Evolutionary conservation across 352 stramenopile species (phyloP).

Genomic region (Phytophthora pinifolia): DNA sequence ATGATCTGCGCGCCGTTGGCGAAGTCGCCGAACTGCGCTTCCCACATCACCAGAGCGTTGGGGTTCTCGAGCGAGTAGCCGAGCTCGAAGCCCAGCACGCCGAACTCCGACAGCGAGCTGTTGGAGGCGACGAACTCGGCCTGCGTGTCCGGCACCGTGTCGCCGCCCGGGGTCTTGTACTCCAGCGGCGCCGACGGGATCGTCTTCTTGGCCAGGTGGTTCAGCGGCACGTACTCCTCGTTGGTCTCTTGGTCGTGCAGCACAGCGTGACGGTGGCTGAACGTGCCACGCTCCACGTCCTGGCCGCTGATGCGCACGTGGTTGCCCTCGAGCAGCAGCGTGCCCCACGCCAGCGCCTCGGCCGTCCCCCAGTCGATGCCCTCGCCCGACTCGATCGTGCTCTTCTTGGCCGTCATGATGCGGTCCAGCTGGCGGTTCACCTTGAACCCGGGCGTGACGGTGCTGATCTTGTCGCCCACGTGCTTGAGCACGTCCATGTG

Average conservation of each 20-base stretch:
- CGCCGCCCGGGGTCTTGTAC: conserved; percentile 28
- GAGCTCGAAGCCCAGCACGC: conserved; percentile 95
- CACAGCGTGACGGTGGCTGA: conserved; percentile 92
- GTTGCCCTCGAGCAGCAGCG: conserved; percentile 92
- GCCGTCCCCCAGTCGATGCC: conserved; percentile 97
- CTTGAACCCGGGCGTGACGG: conserved; percentile 87
- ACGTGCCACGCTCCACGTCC: conserved; percentile 95
- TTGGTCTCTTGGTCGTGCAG: conserved; percentile 96
- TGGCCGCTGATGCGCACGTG: conserved; percentile 92
- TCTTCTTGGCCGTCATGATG: conserved; percentile 89
- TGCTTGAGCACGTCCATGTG: conserved; percentile 90
- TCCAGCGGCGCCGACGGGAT: conserved; percentile 62
- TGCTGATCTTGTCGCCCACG: conserved; percentile 87
- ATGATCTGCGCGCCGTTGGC: conserved; percentile 96
- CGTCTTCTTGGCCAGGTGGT: conserved; percentile 82
- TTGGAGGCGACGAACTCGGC: conserved; percentile 93
- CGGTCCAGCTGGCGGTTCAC: conserved; percentile 94
- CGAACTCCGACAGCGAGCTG: conserved; percentile 95
- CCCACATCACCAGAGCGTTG: conserved; percentile 93
- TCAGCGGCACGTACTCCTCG: conserved; percentile 92
- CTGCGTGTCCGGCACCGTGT: conserved; percentile 68
- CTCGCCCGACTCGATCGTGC: conserved; percentile 73
- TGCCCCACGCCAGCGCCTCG: conserved; percentile 95
- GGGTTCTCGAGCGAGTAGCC: conserved; percentile 95
- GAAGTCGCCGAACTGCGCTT: conserved; percentile 98